Percentiles rank a stretch among this genome's conserved stretches.
Evolutionary conservation across 495 filamentous ascomycete species (phyloP).

Genomic region (Neurospora pannonica): DNA sequence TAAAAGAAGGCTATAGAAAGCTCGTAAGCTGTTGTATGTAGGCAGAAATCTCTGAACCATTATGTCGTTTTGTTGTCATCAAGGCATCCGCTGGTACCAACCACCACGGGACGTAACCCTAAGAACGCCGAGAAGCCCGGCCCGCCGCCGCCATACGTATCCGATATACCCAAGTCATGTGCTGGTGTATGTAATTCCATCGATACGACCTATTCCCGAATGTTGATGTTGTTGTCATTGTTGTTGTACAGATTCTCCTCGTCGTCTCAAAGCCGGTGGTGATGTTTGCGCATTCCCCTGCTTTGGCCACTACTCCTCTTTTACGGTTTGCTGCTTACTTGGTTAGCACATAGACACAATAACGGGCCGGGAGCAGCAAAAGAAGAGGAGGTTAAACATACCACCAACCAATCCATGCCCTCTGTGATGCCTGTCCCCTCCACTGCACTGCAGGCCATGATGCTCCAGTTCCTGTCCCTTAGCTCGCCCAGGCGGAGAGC

Average conservation of each 20-base stretch:
- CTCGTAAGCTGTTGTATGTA: neutral
- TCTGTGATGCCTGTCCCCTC: conserved; percentile 89
- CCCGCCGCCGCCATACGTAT: conserved; percentile 3
- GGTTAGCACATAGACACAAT: conserved; percentile 9
- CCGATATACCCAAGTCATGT: conserved; percentile 18
- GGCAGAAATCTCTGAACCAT: neutral
- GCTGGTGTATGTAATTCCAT: conserved; percentile 7
- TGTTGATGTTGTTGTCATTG: conserved; percentile 8
- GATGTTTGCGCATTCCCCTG: neutral
- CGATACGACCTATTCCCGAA: conserved; percentile 1
- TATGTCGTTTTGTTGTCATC: conserved; percentile 7
- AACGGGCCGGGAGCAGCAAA: neutral
- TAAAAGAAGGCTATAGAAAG: neutral
- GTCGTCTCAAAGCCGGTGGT: neutral
- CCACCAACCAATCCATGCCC: conserved; percentile 98
- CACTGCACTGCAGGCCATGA: conserved; percentile 92
- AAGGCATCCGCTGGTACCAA: conserved; percentile 1
- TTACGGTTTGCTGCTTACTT: conserved; percentile 36
- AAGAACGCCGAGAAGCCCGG: conserved; percentile 10
- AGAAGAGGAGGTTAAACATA: conserved; percentile 40
- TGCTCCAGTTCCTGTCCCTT: conserved; percentile 96
- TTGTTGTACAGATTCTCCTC: conserved; percentile 20
- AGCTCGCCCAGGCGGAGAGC: conserved; percentile 81
- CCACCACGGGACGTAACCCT: neutral
- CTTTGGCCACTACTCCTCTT: conserved; percentile 28